Base-by-base conservation (phyloP, 768 basidiomycete species). In the Agaricus blazei region DNA sequence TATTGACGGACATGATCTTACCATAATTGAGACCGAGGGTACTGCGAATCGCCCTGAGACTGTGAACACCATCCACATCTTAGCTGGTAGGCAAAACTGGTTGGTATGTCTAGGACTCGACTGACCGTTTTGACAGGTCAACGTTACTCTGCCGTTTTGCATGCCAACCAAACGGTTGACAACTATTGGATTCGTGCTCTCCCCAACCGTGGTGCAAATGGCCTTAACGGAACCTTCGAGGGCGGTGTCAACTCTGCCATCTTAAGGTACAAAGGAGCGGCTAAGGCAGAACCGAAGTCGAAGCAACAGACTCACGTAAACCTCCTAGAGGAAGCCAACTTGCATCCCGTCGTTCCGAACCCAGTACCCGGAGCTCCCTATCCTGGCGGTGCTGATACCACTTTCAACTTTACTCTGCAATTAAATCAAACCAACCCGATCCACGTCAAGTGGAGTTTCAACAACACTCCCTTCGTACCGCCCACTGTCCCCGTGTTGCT, bases 401-500 rank as follows among this genome's bases (percentile, higher is more conserved):
- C 65, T 11, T 50, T 77, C 40, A 64, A 69, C 50, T 54, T 75
- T 9, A 50, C 58, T 0, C 49, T 70, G 19, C 63, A 54, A 3
- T 59, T 70, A 40, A 59, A 62, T 27, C 26, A 60, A 14, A 51
- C 50, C 1, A 9, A 51, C 12, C 34, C 34, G 2, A 34, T 53
- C 47, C 48, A 47, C 47, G 19, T 54, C 69, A 57, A 34, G 11
- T 34, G 34, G 34, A 59, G 45, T 0, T 60, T 74, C 29, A 75
- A 77, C 49, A 66, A 67, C 2, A 64, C 59, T 0, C 48, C 60
- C 1, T 76, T 68, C 56, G 41, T 40, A 5, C 63, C 72, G 1
- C 82, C 82, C 0, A 68, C 71, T 0, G 67, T 75, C 0, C 83
- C 84, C 0, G 75, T 83, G 8, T 72, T 85, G 9, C 73, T 84